These are phyloP conservation scores for Hortiboletus campestris DNA, from an alignment of 768 basidiomycete species.

Conservation along the genomic window DNA sequence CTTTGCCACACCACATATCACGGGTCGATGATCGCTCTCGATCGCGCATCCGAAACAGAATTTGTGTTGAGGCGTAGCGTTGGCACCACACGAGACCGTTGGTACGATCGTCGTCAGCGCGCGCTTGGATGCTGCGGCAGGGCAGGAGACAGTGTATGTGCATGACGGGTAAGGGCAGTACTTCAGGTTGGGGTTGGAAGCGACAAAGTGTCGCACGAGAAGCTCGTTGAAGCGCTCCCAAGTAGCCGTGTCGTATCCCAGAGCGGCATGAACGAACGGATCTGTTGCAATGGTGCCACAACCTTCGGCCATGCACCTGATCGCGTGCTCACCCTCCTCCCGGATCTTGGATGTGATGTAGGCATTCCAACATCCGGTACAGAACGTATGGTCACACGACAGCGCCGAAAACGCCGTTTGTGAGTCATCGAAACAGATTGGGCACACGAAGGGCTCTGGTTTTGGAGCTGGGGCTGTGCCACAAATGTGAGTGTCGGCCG, in stretches of 20 bases:
- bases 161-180: constrained; percentile 97
- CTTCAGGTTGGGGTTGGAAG: constrained; percentile 75
- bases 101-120: constrained; percentile 81
- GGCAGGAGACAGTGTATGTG: constrained; percentile 91
- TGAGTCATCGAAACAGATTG: constrained; percentile 88
- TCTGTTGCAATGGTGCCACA: constrained; percentile 68
- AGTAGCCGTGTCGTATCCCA: constrained; percentile 53
- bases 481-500: not conserved
- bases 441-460: constrained; percentile 72
- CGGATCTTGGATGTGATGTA: constrained; percentile 80
- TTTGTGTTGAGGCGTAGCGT: constrained; percentile 55
- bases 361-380: constrained; percentile 78
- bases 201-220: constrained; percentile 86
- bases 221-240: constrained; percentile 82
- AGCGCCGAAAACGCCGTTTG: constrained; percentile 70
- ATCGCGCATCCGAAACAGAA: constrained; percentile 96
- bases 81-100: constrained; percentile 80
- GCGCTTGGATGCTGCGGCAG: constrained; percentile 71
- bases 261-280: constrained; percentile 53
- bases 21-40: constrained; percentile 87
- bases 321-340: constrained; percentile 70
- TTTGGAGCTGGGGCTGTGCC: constrained; percentile 25
- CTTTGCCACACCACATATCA: constrained; percentile 83
- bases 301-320: constrained; percentile 80
- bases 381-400: constrained; percentile 83